Base-by-base conservation (phyloP, 1,284 basidiomycete genomes). In the Puccinia horiana region DNA sequence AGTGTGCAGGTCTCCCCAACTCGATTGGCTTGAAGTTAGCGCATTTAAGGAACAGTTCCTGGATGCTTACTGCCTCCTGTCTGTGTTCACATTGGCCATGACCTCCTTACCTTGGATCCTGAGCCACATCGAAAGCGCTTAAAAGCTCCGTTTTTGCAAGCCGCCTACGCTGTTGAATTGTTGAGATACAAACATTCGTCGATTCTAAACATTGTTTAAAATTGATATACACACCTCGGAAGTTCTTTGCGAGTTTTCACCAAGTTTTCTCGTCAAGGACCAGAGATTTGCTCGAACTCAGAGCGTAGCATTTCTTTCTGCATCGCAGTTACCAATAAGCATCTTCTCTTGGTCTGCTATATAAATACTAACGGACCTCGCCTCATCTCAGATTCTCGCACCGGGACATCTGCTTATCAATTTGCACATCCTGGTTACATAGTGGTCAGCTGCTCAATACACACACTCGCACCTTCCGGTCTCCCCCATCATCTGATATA, bases 381-480 rank as follows among this genome's bases (percentile, higher is more conserved):
- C 65, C n/a, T n/a, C 32, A 35, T 63, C 61, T 37, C 61, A 6
- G 9, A 16, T n/a, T 69, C 42, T 69, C 42, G 65, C 65, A 44
- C 42, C 42, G 40, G 23, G 11, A 69, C n/a, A 69, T 44, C 42
- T 44, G 42, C 65, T 69, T 26, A 69, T 69, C 65, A 26, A 69
- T 69, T 23, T 69, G 65, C 65, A 69, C 65, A 42, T 69, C 65
- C 65, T 44, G 65, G 63, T n/a, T n/a, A n/a, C n/a, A 67, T 37
- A 67, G 63, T 42, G 63, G 20, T 37, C 37, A 67, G 63, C 61
- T 52, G 49, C 49, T 37, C 23, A 65, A 42, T 42, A 65, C 14
- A 42, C 35, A 29, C 4, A 16, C 5, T 37, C 61, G 16, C 61
- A 20, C 58, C 9, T 37, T 63, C 12, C 18, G 42, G 8, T 44